These are phyloP conservation scores for Spiraea crenata DNA, from an alignment of 331 rosid genomes.

Conservation along the genomic window DNA sequence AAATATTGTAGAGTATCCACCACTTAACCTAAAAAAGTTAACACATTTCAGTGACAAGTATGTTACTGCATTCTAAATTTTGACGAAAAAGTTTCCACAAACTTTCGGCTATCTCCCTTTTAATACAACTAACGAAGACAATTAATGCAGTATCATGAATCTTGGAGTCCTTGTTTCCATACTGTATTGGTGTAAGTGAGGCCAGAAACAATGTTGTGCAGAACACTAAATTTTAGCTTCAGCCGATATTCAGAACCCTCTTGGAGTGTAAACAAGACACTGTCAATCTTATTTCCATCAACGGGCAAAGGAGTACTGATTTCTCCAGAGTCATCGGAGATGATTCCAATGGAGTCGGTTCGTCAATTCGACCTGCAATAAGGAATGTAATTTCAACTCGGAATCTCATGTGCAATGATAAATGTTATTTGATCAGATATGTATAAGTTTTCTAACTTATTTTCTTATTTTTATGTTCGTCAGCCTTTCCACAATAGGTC, in stretches of 20 bases:
- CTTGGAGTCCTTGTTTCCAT: constrained; percentile 87
- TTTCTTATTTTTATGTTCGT: no score
- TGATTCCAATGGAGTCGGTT: constrained; percentile 73
- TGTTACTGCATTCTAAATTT: not conserved
- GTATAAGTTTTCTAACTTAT: no score
- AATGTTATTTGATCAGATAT: no score
- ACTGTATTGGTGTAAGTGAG: constrained; percentile 78
- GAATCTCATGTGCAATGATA: no score
- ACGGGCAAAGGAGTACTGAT: constrained; percentile 64
- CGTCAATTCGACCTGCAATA: no score
- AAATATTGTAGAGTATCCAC: not conserved
- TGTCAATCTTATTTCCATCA: constrained; percentile 41
- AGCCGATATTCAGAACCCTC: constrained; percentile 79
- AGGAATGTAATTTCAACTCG: no score
- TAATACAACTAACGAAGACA: constrained; percentile 4
- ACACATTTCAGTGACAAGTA: not conserved
- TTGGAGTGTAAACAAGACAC: constrained; percentile 56
- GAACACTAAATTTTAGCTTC: constrained; percentile 68
- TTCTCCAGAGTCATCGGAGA: constrained; percentile 73
- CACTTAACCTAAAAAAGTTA: not conserved
- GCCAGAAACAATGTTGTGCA: constrained; percentile 94
- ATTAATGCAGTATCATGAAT: constrained; percentile 24
- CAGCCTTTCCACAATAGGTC: no score
- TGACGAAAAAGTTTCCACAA: not conserved
- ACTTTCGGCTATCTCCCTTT: not conserved